Base-by-base conservation (phyloP, 106 monocot genomes). In the Acorus gramineus region DNA sequence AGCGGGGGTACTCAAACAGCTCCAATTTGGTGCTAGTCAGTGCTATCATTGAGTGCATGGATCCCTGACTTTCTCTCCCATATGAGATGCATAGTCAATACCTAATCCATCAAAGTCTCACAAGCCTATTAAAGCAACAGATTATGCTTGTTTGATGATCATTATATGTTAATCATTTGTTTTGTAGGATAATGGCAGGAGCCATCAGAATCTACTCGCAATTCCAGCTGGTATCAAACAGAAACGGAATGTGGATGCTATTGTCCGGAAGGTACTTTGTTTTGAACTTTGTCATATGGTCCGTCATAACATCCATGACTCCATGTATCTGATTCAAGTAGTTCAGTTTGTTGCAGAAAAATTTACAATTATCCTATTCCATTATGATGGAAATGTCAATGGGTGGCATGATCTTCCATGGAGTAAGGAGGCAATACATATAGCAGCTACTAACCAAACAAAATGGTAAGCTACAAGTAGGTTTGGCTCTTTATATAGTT, bases 341-440 rank as follows among this genome's bases (percentile, higher is more conserved):
- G 4, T 90, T 79, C 87, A 91, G 91, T 91, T 91, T 79, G 57
- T 86, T 86, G 56, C 76, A 77, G 86, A 91, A 49, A 91, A 91
- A 63, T 91, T 86, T 69, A 74, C 81, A 53, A 72, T 78, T 76
- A 79, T 91, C 4, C 66, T 91, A 11, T 91, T 91, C 71, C 91
- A 91, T 71, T 91, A 91, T 65, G 91, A 91, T 81, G 84, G 84
- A 9, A 74, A 79, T 79, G 84, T 91, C 44, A 67, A 91, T 78
- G 86, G 68, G 14, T 91, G 91, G 91, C 57, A 81, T 66, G 78
- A 81, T 79, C 63, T 83, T 46, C 12, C 54, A n/a, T 91, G 91
- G 91, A 86, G 78, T 71, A 74, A 61, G 53, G 76, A 42, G 55
- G 86, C 78, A 10, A 86, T 91, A 52, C 91, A 91, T 76, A 71